phyloP scores from a whole-genome alignment of 495 filamentous ascomycete species.

The Neurospora sp. region DNA sequence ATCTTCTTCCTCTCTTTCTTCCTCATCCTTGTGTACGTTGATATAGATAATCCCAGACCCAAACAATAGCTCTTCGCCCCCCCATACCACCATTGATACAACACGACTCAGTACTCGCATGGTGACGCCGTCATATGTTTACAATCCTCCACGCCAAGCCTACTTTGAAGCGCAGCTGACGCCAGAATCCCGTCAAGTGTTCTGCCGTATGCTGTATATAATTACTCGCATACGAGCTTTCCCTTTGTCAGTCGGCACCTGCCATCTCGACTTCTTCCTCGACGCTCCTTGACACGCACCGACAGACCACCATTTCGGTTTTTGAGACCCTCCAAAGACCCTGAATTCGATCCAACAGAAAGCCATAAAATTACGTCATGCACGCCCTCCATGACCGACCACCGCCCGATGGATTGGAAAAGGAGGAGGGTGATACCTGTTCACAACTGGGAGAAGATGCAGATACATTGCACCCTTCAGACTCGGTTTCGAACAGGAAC shows the following conservation, averaged over 20 bases:
- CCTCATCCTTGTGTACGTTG: background rate
- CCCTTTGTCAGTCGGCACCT: background rate
- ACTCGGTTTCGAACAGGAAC: background rate
- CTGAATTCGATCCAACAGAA: background rate
- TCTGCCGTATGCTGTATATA: background rate
- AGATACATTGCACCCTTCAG: background rate
- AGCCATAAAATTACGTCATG: background rate
- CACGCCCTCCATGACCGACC: background rate
- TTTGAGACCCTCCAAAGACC: background rate
- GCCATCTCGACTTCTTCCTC: background rate
- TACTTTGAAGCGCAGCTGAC: background rate
- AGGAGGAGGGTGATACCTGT: background rate
- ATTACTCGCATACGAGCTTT: background rate
- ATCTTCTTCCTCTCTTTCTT: background rate
- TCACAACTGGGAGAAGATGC: background rate
- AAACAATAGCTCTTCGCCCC: background rate
- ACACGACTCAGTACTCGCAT: background rate
- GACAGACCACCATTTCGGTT: background rate
- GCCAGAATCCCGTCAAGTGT: background rate
- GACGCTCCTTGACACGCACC: background rate
- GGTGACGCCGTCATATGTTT: background rate
- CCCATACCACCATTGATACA: background rate
- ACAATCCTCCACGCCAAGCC: background rate
- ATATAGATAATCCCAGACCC: background rate
- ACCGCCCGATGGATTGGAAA: background rate